Evolutionary conservation across 1,284 basidiomycete species (phyloP), one percentile per base, ranked within the genome.

Genomic region (Athelia psychrophila): DNA sequence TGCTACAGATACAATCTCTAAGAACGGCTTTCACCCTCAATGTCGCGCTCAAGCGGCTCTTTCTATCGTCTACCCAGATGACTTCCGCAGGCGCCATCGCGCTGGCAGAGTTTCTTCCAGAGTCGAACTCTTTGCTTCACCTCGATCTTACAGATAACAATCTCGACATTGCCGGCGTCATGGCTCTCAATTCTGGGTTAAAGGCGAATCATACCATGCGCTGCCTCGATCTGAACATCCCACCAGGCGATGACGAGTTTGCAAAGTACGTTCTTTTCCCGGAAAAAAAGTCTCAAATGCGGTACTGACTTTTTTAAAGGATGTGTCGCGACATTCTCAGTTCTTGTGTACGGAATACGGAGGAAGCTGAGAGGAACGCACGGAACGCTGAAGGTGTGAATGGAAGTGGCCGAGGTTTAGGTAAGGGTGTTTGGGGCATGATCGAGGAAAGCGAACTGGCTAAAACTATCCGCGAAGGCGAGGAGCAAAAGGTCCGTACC

Each of bases 41-140:
- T 67, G 89, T 87, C 1, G 88, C 93, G 1, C 80, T 98, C 30
- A 97, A 96, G 67, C 85, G 95, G 1, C 76, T 99, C 32, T 98
- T 98, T 75, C 80, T 99, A 23, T 86, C 91, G 15, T 85, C 88
- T 3, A 98, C 95, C 0, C 77, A 80, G 4, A 78, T 99, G 60
- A 84, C 83, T 0, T 91, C 93, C 0, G 78, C 89, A 2, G 95
- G 93, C 3, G 95, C 96, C 0, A 97, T 99, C 53, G 91, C 93
- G 0, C 81, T 99, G 1, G 96, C 96, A 3, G 95, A 98, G 70
- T 98, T 98, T 73, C 78, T 98, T 2, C 95, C 95, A 0, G 95
- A 98, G 65, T 89, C 92, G 0, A 81, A 79, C 23, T 89, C 88
- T 0, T 77, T 98, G 3, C 77, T 98, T 0, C 95, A 98, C 67